Evolutionary conservation across 1,284 basidiomycete genomes (phyloP).

Genomic region (Ganoderma leucocontextum): DNA sequence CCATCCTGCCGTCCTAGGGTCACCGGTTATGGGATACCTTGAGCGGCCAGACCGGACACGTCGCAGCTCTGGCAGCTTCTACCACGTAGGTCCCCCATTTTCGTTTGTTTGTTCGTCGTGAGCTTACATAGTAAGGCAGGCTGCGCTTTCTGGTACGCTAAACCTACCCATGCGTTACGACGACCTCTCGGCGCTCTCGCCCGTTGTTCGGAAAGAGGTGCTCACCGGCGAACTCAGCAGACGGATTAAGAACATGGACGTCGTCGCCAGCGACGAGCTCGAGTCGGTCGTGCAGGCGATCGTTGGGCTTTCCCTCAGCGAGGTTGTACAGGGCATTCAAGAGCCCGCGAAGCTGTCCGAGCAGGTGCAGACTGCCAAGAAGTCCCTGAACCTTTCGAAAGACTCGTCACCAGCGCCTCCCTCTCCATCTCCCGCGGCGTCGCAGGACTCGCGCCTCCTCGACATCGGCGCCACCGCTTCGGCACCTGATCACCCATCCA

Average conservation of each 20-base stretch:
- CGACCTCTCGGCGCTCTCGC: conserved; percentile 79
- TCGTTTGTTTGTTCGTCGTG: not conserved
- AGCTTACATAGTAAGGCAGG: conserved; percentile 50
- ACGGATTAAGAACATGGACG: conserved; percentile 67
- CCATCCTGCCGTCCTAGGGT: conserved; percentile 57
- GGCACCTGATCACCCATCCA: conserved; percentile 84
- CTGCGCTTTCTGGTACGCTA: conserved; percentile 78
- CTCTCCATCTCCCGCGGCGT: conserved; percentile 57
- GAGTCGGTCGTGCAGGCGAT: conserved; percentile 75
- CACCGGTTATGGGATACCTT: conserved; percentile 58
- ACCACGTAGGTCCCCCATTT: conserved; percentile 58
- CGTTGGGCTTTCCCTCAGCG: conserved; percentile 71
- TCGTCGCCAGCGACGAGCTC: conserved; percentile 61
- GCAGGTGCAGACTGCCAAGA: conserved; percentile 62
- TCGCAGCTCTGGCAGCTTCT: conserved; percentile 84
- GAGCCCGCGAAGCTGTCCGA: conserved; percentile 69
- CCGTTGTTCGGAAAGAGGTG: conserved; percentile 85
- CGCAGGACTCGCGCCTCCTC: conserved; percentile 69
- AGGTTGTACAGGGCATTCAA: conserved; percentile 80
- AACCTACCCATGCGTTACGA: conserved; percentile 85
- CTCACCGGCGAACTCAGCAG: conserved; percentile 83
- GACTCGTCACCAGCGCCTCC: conserved; percentile 52
- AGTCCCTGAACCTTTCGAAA: conserved; percentile 45
- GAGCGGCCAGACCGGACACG: conserved; percentile 72
- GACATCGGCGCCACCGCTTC: conserved; percentile 78